These are phyloP conservation scores for Vitis cinerea DNA, from an alignment of 164 flowering plant genomes.

Conservation along the genomic window DNA sequence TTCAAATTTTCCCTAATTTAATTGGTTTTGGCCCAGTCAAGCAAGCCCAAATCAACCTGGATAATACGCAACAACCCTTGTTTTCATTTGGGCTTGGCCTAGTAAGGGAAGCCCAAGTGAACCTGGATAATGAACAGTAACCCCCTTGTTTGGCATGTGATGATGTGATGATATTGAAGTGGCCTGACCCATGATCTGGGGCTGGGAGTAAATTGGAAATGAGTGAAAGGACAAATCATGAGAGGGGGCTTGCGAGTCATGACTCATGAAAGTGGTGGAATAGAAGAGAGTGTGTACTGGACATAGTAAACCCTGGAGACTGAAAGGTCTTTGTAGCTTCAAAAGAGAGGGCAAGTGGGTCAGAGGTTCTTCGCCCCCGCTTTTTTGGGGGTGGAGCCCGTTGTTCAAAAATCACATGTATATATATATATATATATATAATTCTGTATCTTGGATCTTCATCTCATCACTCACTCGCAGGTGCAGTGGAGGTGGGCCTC, in stretches of 20 bases:
- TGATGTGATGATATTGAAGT: not conserved
- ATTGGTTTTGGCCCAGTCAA: no score
- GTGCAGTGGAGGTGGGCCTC: conserved; percentile 1
- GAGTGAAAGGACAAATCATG: not conserved
- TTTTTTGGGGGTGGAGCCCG: not conserved
- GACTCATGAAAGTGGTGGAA: not conserved
- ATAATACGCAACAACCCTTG: no score
- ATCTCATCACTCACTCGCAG: not conserved
- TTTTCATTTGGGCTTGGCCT: no score
- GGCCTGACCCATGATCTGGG: not conserved
- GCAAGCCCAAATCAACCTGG: not conserved
- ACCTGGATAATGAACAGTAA: no score
- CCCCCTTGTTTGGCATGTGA: no score
- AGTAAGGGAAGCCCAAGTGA: no score
- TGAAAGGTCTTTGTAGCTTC: no score
- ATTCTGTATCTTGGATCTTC: not conserved
- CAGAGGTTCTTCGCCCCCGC: not conserved
- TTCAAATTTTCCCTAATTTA: no score
- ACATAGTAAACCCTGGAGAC: no score
- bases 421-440: no score
- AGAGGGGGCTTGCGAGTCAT: not conserved
- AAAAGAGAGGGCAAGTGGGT: not conserved
- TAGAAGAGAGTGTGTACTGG: not conserved
- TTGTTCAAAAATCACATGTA: no score
- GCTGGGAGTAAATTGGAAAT: not conserved